Conservation (phyloP, 352 stramenopile species). For the Phytophthora ramorum region DNA sequence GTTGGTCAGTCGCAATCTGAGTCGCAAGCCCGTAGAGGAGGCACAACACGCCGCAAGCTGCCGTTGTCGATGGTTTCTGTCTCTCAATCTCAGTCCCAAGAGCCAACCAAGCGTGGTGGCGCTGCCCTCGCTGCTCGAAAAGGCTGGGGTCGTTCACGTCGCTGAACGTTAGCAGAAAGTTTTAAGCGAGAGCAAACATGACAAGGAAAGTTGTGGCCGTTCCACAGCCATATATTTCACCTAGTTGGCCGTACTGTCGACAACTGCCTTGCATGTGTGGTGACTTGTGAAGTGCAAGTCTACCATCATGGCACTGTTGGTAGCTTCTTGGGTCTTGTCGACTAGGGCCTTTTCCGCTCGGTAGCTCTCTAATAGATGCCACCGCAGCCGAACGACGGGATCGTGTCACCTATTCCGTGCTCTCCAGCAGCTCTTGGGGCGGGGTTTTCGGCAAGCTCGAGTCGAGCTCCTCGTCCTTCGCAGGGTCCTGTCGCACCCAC, state of each 20-base stretch:
- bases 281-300: not conserved
- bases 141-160: slow-evolving; percentile 71
- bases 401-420: slow-evolving; percentile 29
- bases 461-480: slow-evolving; percentile 77
- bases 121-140: slow-evolving; percentile 51
- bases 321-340: not conserved
- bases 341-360: not conserved
- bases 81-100: slow-evolving; percentile 58
- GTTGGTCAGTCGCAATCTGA: slow-evolving; percentile 46
- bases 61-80: slow-evolving; percentile 71
- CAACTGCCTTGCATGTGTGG: not conserved
- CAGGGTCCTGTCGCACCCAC: slow-evolving; percentile 79
- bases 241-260: not conserved
- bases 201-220: slow-evolving; percentile 12
- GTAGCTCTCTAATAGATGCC: slow-evolving; percentile 15
- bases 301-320: not conserved
- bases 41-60: slow-evolving; percentile 63
- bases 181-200: slow-evolving; percentile 7
- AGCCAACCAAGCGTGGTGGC: slow-evolving; percentile 19
- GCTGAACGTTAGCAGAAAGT: slow-evolving; percentile 34
- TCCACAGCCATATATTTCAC: slow-evolving; percentile 30
- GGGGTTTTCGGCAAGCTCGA: slow-evolving; percentile 81
- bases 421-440: slow-evolving; percentile 59
- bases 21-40: slow-evolving; percentile 31
- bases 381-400: not conserved